phyloP scores from a whole-genome alignment of 768 basidiomycete species.

The Boletus reticulatus region DNA sequence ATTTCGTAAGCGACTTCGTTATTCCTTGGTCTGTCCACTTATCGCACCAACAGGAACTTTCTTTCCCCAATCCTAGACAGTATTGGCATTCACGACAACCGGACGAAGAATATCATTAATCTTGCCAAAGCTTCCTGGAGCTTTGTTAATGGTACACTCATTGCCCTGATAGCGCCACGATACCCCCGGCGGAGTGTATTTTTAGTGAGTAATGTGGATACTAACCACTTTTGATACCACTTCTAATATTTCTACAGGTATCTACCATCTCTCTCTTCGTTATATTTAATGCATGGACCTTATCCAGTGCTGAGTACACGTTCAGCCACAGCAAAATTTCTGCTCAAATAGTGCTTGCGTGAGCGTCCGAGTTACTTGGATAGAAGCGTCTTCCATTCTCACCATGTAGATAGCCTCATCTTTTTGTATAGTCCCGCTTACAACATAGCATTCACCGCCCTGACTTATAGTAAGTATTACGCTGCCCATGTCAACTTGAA shows the following conservation, averaged over 20 bases:
- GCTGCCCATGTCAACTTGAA: too few species aligned
- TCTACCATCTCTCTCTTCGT: constrained; percentile 15
- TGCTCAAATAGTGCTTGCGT: constrained; percentile 11
- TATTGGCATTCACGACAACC: constrained; percentile 22
- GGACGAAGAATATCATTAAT: constrained; percentile 15
- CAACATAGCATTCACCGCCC: constrained; percentile 6
- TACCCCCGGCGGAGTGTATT: constrained; percentile 18
- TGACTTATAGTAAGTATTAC: constrained; percentile 8
- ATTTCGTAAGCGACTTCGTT: not conserved
- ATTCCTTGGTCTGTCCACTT: not conserved
- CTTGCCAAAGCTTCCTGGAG: constrained; percentile 12
- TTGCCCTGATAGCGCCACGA: constrained; percentile 6
- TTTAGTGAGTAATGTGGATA: constrained; percentile 5
- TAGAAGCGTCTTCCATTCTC: not conserved
- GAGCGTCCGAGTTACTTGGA: not conserved
- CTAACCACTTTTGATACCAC: not conserved
- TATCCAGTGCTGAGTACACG: constrained; percentile 19
- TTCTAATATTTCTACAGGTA: not conserved
- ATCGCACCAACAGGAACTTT: constrained; percentile 3
- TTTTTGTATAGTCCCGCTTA: constrained; percentile 18
- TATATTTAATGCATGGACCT: constrained; percentile 15
- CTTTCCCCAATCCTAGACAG: constrained; percentile 14
- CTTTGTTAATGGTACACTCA: constrained; percentile 2
- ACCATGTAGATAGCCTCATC: constrained; percentile 10
- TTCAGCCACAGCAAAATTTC: constrained; percentile 1